These are phyloP conservation scores for Diaporthe destruens DNA, from an alignment of 2,329 filamentous ascomycete species.

Conservation along the genomic window DNA sequence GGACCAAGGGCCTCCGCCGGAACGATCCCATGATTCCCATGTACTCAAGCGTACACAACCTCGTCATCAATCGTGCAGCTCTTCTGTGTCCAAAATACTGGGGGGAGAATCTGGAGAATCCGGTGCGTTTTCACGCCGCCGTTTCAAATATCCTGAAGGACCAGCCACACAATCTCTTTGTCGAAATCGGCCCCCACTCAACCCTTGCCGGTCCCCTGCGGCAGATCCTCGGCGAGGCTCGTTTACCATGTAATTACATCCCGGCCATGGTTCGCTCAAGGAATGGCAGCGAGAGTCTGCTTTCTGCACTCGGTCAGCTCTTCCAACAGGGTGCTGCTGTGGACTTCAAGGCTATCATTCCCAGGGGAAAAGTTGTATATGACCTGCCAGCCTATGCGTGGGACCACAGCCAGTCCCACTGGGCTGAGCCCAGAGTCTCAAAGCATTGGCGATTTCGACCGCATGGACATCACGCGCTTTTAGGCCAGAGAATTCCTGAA, in stretches of 20 bases:
- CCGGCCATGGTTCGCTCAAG: background rate
- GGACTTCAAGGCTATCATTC: background rate
- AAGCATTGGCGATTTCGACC: slow-evolving; percentile 48
- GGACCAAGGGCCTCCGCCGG: background rate
- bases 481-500: slow-evolving; percentile 40
- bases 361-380: background rate
- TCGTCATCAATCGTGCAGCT: too few species aligned
- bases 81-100: background rate
- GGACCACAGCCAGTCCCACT: slow-evolving; percentile 35
- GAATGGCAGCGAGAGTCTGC: background rate
- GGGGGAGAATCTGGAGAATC: background rate
- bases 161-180: background rate
- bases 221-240: slow-evolving; percentile 20
- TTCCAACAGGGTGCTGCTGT: background rate
- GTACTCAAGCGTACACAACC: too few species aligned
- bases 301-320: background rate
- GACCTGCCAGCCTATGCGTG: slow-evolving; percentile 40
- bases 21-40: background rate
- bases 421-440: slow-evolving; percentile 49
- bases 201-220: slow-evolving; percentile 35
- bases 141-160: background rate
- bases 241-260: background rate
- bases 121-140: background rate
- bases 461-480: slow-evolving; percentile 44
- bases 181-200: slow-evolving; percentile 41